Percentiles rank a stretch among this genome's conserved stretches.
These are phyloP conservation scores for Populus simonii DNA, from an alignment of 345 rosid species.

Conservation along the genomic window DNA sequence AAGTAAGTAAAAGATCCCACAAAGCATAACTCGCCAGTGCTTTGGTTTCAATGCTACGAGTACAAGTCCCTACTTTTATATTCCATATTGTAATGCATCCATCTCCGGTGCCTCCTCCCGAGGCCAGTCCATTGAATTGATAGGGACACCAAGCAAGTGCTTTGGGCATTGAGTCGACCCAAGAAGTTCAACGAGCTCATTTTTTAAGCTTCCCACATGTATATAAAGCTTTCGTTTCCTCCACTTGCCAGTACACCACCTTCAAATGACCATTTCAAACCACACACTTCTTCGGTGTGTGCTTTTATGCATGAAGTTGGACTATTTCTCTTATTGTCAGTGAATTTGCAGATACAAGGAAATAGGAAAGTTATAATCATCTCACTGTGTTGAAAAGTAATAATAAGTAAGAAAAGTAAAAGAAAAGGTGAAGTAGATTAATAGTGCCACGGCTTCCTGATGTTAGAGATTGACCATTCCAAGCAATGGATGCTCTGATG, in stretches of 20 bases:
- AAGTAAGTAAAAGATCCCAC: no score
- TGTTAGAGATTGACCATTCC: conserved; percentile 42
- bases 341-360: background rate
- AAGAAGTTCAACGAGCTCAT: conserved; percentile 42
- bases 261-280: conserved; percentile 47
- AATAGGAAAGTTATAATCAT: background rate
- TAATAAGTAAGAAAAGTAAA: no score
- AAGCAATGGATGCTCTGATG: conserved; percentile 36
- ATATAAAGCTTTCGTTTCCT: conserved; percentile 46
- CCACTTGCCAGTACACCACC: conserved; percentile 57
- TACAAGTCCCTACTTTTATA: conserved; percentile 34
- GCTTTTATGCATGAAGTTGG: conserved; percentile 25
- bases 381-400: background rate
- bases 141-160: conserved; percentile 64
- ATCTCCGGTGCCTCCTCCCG: conserved; percentile 55
- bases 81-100: conserved; percentile 50
- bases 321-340: conserved; percentile 37
- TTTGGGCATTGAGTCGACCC: conserved; percentile 32
- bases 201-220: conserved; percentile 53
- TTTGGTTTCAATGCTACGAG: conserved; percentile 31
- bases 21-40: conserved; percentile 39
- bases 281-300: conserved; percentile 48
- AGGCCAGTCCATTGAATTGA: conserved; percentile 46
- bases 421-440: background rate
- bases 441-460: conserved; percentile 46